phyloP scores from a whole-genome alignment of 805 yeast genomes.

The Saturnispora sekii region DNA sequence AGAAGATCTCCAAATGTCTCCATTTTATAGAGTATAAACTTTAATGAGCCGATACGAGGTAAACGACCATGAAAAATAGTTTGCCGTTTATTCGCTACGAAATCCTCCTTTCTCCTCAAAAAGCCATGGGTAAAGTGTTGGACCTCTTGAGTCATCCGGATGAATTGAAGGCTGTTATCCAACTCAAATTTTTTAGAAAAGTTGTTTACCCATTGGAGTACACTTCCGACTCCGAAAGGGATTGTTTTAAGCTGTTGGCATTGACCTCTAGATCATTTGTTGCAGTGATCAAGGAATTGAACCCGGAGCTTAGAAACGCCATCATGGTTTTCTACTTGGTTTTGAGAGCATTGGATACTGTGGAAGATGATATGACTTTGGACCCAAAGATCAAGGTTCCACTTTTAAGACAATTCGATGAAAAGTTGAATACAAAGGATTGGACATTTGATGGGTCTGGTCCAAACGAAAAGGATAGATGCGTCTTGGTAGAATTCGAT shows the following conservation, averaged over 20 bases:
- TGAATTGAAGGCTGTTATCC: slow-evolving; percentile 61
- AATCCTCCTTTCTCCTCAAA: background rate
- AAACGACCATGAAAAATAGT: too few species aligned
- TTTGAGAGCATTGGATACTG: slow-evolving; percentile 85
- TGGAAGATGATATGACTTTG: slow-evolving; percentile 92
- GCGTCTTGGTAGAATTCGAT: slow-evolving; percentile 74
- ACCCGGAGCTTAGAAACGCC: slow-evolving; percentile 79
- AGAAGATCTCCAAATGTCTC: background rate
- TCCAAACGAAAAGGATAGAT: slow-evolving; percentile 72
- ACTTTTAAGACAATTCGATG: slow-evolving; percentile 56
- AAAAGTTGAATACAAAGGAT: slow-evolving; percentile 49
- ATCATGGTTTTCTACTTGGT: slow-evolving; percentile 79
- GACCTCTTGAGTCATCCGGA: slow-evolving; percentile 60
- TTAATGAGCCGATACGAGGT: too few species aligned
- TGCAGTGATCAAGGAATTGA: slow-evolving; percentile 85
- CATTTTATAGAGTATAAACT: background rate
- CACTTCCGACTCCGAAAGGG: slow-evolving; percentile 34
- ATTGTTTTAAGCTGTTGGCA: slow-evolving; percentile 60
- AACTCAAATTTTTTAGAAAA: slow-evolving; percentile 43
- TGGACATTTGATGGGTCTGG: slow-evolving; percentile 78
- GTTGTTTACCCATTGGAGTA: slow-evolving; percentile 41
- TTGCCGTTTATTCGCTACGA: too few species aligned
- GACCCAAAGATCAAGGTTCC: slow-evolving; percentile 65
- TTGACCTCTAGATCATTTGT: slow-evolving; percentile 84
- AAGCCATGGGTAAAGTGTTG: slow-evolving; percentile 18